Percentiles rank a stretch among this genome's conserved stretches.
These are phyloP conservation scores for Rhamnella rubrinervis DNA, from an alignment of 331 rosid genomes.

Conservation along the genomic window DNA sequence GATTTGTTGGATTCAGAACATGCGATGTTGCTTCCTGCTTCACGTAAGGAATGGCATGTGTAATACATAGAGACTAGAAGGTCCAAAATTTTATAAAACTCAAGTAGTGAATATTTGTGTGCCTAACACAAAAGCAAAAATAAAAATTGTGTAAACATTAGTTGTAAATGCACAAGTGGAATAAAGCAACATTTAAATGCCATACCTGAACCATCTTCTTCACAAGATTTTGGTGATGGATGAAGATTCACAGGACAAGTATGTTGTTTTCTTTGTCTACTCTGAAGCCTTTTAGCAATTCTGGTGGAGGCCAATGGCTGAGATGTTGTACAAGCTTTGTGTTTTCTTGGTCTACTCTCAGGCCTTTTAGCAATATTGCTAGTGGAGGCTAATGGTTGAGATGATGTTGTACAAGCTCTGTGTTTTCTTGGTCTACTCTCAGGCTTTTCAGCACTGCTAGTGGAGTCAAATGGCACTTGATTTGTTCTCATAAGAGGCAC, in stretches of 20 bases:
- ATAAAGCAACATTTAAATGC: too few species aligned
- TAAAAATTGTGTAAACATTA: too few species aligned
- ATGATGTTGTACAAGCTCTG: background rate
- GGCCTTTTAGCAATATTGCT: background rate
- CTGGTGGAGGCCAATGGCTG: too few species aligned
- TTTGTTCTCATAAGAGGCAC: background rate
- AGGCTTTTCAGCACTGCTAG: background rate
- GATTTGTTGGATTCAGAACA: background rate
- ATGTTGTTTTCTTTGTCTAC: too few species aligned
- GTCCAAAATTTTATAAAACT: background rate
- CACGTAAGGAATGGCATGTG: background rate
- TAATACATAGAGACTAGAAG: background rate
- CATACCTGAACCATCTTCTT: slow-evolving; percentile 2
- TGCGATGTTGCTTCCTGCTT: background rate
- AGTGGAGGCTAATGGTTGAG: background rate
- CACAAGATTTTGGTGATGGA: background rate
- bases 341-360: slow-evolving; percentile 3
- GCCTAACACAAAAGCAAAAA: too few species aligned
- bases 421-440: background rate
- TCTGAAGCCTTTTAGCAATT: too few species aligned
- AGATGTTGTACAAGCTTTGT: too few species aligned
- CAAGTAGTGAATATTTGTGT: too few species aligned
- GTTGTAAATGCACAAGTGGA: too few species aligned
- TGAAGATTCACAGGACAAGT: background rate
- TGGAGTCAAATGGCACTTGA: background rate